phyloP scores from a whole-genome alignment of 805 yeast species.

The Yarrowia sp. region DNA sequence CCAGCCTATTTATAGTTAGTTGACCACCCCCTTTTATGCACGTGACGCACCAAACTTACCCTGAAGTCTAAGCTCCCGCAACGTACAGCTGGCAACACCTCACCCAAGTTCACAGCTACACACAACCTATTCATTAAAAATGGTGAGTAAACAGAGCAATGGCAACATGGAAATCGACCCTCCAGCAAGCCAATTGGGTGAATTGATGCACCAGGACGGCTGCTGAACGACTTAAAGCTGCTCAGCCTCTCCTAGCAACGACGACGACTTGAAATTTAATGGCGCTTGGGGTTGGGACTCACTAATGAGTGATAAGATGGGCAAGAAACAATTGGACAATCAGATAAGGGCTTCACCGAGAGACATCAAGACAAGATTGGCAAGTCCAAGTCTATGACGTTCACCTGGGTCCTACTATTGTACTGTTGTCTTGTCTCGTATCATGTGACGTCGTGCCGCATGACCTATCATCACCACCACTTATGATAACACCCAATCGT shows the following conservation, averaged over 20 bases:
- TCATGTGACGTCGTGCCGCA: neutral
- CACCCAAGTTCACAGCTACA: constrained; percentile 7
- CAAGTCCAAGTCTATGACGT: neutral
- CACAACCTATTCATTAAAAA: constrained; percentile 21
- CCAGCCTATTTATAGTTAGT: neutral
- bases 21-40: neutral
- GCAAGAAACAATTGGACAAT: neutral
- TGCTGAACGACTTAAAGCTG: neutral
- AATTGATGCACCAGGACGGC: neutral
- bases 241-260: neutral
- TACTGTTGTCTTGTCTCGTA: neutral
- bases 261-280: constrained; percentile 11
- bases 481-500: neutral
- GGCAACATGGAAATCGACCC: neutral
- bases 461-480: neutral
- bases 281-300: neutral
- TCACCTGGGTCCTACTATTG: neutral
- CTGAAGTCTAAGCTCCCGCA: constrained; percentile 4
- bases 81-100: constrained; percentile 25
- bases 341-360: neutral
- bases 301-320: neutral
- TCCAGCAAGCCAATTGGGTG: neutral
- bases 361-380: neutral
- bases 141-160: constrained; percentile 7
- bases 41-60: constrained; percentile 12